A percentile compares a stretch with the other conserved stretches of the same genome.
These are phyloP conservation scores for Solanum habrochaites DNA, from an alignment of 257 asterid species.

Conservation along the genomic window DNA sequence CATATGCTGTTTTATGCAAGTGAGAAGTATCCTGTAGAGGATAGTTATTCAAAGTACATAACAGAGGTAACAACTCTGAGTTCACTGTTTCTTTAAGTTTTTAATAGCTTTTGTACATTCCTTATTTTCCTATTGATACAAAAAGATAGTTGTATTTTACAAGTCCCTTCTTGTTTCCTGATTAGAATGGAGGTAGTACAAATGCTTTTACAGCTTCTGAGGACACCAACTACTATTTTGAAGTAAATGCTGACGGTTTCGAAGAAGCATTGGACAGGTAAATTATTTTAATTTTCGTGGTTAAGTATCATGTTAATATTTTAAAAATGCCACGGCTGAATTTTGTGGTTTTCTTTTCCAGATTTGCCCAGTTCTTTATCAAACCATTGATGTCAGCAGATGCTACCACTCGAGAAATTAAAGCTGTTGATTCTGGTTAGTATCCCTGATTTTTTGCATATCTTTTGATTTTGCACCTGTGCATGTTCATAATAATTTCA, in stretches of 20 bases:
- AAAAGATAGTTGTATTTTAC: neutral
- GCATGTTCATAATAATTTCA: constrained; percentile 8
- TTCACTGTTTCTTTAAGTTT: neutral
- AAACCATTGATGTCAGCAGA: constrained; percentile 95
- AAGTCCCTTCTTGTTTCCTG: neutral
- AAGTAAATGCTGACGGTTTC: constrained; percentile 76
- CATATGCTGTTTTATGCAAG: constrained; percentile 98
- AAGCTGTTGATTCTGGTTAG: constrained; percentile 96
- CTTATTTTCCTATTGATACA: neutral
- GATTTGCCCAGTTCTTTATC: constrained; percentile 89
- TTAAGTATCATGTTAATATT: neutral
- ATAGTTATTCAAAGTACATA: constrained; percentile 86
- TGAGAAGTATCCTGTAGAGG: constrained; percentile 91
- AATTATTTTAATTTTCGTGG: neutral
- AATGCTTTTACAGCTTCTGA: constrained; percentile 90
- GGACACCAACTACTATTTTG: constrained; percentile 79
- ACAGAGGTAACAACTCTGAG: constrained; percentile 46
- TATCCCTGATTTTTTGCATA: neutral
- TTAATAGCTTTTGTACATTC: neutral
- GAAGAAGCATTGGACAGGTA: constrained; percentile 98
- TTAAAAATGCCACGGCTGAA: neutral
- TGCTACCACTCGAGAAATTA: constrained; percentile 91
- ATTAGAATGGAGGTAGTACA: constrained; percentile 92
- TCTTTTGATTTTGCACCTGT: neutral
- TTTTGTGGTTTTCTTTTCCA: constrained; percentile 18